A percentile compares a stretch with the other conserved stretches of the same genome.
Conservation (phyloP, 2,329 filamentous ascomycete genomes). For the Trichoderma afroharzianum region DNA sequence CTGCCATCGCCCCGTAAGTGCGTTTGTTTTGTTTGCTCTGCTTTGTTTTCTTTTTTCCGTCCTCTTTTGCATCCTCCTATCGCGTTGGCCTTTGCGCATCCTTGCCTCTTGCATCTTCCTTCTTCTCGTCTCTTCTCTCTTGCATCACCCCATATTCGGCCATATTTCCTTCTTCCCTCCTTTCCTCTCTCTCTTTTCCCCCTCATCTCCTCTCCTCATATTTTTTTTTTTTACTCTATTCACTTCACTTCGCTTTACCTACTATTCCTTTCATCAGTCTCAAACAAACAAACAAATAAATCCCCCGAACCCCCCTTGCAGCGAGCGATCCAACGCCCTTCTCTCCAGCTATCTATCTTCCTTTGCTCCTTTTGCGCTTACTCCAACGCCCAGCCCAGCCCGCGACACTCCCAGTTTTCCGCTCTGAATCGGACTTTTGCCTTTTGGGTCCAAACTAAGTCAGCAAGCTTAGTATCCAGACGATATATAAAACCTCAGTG, state of each 20-base stretch:
- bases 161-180: too few species aligned
- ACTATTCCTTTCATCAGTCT: neutral
- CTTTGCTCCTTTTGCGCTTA: neutral
- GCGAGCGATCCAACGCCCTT: neutral
- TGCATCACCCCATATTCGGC: too few species aligned
- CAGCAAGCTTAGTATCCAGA: neutral
- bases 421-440: neutral
- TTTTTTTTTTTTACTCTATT: neutral
- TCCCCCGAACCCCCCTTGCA: neutral
- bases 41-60: neutral
- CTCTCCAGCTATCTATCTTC: neutral
- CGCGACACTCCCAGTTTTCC: neutral
- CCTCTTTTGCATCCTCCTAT: neutral
- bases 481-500: neutral
- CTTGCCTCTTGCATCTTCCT: neutral
- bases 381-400: neutral
- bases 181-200: neutral
- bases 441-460: neutral
- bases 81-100: neutral
- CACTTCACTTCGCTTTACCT: neutral
- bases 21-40: neutral
- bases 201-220: neutral
- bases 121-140: neutral
- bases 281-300: neutral
- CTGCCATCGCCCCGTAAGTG: neutral